phyloP scores from a whole-genome alignment of 192 early-diverging fungal genomes.

The Martensiomyces pterosporus region DNA sequence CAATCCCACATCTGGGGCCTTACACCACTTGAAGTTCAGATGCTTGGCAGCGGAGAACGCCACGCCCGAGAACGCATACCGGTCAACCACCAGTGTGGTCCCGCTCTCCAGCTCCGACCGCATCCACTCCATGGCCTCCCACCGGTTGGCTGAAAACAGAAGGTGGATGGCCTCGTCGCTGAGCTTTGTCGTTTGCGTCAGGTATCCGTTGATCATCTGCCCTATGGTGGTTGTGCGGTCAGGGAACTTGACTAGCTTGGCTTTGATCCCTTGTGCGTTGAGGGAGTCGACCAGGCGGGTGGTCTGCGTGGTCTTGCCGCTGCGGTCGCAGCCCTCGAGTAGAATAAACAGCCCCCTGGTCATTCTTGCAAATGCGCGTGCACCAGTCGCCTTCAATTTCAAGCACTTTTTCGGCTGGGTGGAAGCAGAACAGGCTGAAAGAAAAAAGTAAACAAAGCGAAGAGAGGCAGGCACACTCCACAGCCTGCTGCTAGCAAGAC shows the following conservation, averaged over 20 bases:
- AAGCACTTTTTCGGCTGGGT: too few relatives aligned
- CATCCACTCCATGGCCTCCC: conserved; percentile 77
- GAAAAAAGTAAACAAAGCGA: too few relatives aligned
- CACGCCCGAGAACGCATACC: conserved; percentile 95
- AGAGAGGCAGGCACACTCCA: too few relatives aligned
- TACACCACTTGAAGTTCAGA: conserved; percentile 85
- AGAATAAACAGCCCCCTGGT: conserved; percentile 83
- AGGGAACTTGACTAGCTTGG: conserved; percentile 78
- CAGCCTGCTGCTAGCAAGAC: too few relatives aligned
- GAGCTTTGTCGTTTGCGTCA: conserved; percentile 63
- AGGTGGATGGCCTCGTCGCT: conserved; percentile 85
- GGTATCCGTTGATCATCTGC: conserved; percentile 80
- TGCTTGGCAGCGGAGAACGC: conserved; percentile 89
- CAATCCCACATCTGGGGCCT: conserved; percentile 77
- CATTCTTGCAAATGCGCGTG: too few relatives aligned
- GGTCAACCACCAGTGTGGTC: conserved; percentile 78
- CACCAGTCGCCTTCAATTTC: too few relatives aligned
- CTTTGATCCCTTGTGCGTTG: conserved; percentile 33
- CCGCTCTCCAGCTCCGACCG: conserved; percentile 59
- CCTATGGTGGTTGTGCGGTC: conserved; percentile 93
- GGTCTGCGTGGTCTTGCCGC: conserved; percentile 90
- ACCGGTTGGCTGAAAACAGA: conserved; percentile 94
- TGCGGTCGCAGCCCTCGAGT: conserved; percentile 90
- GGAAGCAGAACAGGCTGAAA: too few relatives aligned
- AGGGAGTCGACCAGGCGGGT: conserved; percentile 61